Evolutionary conservation across 352 stramenopile species (phyloP).

Genomic region (Phytophthora fragariaefolia): DNA sequence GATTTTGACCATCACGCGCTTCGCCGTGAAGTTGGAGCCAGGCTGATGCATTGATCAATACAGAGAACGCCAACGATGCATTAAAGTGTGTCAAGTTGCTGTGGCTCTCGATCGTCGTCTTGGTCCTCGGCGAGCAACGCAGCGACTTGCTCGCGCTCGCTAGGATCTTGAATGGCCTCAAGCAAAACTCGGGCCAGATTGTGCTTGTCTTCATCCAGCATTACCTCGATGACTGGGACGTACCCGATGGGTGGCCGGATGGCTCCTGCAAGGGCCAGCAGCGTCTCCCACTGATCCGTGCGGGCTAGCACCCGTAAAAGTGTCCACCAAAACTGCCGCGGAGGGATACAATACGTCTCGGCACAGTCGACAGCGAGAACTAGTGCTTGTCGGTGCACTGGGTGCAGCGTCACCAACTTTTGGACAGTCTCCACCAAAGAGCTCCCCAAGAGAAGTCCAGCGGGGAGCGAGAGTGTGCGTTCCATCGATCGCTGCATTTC

Average conservation of each 20-base stretch:
- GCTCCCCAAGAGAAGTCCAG: slow-evolving; percentile 53
- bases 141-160: slow-evolving; percentile 47
- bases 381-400: slow-evolving; percentile 46
- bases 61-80: too few species aligned
- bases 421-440: slow-evolving; percentile 68
- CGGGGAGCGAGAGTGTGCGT: slow-evolving; percentile 42
- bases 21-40: background rate
- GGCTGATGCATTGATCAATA: background rate
- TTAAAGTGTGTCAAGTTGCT: slow-evolving; percentile 26
- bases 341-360: slow-evolving; percentile 50
- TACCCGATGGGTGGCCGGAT: slow-evolving; percentile 55
- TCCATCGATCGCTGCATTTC: slow-evolving; percentile 53
- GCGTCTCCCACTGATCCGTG: slow-evolving; percentile 56
- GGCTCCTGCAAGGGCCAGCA: slow-evolving; percentile 45
- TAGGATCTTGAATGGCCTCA: slow-evolving; percentile 30
- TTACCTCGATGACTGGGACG: slow-evolving; percentile 47
- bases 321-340: slow-evolving; percentile 65
- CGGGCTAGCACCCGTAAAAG: slow-evolving; percentile 49
- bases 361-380: slow-evolving; percentile 43
- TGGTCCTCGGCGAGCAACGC: slow-evolving; percentile 34
- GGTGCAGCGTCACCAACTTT: slow-evolving; percentile 62
- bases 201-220: slow-evolving; percentile 51
- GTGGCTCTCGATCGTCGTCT: slow-evolving; percentile 12
- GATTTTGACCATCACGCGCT: too few species aligned
- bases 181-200: slow-evolving; percentile 51